Conservation (phyloP, 805 yeast species). For the Ogataea ganodermae region DNA sequence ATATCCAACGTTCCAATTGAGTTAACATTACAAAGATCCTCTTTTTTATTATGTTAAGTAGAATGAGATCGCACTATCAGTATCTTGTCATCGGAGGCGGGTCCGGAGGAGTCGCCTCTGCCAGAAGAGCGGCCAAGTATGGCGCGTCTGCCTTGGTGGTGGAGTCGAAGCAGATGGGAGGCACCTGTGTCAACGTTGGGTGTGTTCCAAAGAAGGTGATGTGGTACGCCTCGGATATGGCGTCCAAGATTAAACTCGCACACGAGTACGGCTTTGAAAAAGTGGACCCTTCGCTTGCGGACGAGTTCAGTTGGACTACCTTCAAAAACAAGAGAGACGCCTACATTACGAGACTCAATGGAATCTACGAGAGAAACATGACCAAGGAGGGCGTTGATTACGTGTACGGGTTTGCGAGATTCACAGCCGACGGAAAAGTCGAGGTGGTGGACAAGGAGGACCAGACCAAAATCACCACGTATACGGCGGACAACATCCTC, state of each 20-base stretch:
- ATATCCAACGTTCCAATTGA: too few relatives aligned
- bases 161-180: slow-evolving; percentile 86
- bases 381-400: slow-evolving; percentile 86
- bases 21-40: neutral
- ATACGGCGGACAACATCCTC: slow-evolving; percentile 79
- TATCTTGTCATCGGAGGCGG: slow-evolving; percentile 98
- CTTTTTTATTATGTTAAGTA: slow-evolving; percentile 25
- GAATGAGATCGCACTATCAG: slow-evolving; percentile 64
- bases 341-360: slow-evolving; percentile 82
- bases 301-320: slow-evolving; percentile 76
- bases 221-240: slow-evolving; percentile 97
- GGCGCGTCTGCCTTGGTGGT: slow-evolving; percentile 87
- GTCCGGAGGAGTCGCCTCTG: slow-evolving; percentile 98
- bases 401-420: slow-evolving; percentile 83
- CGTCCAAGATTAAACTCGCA: slow-evolving; percentile 72
- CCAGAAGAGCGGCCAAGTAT: slow-evolving; percentile 91
- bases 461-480: slow-evolving; percentile 46
- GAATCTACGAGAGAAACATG: slow-evolving; percentile 88
- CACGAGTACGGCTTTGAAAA: slow-evolving; percentile 76
- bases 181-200: slow-evolving; percentile 98
- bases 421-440: slow-evolving; percentile 68
- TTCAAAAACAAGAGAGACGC: slow-evolving; percentile 92
- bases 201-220: slow-evolving; percentile 98
- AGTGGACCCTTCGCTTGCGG: slow-evolving; percentile 53
- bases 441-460: slow-evolving; percentile 75